These are phyloP conservation scores for Rubia tinctorum DNA, from an alignment of 305 asterid species.

Conservation along the genomic window DNA sequence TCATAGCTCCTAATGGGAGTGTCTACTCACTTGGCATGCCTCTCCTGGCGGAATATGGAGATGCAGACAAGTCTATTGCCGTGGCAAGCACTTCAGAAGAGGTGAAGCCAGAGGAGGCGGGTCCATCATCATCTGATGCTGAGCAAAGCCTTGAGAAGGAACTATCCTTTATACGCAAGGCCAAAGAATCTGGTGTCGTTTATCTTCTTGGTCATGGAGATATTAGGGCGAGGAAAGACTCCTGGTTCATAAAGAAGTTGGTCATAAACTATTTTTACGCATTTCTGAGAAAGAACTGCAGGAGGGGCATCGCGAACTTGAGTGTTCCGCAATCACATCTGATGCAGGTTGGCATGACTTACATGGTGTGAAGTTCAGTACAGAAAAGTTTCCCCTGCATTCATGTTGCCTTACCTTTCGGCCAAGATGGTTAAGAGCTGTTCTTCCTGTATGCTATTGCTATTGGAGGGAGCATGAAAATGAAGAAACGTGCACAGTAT, in stretches of 20 bases:
- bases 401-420: background rate
- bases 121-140: slow-evolving; percentile 45
- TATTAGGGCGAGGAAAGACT: slow-evolving; percentile 91
- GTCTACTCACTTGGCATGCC: slow-evolving; percentile 83
- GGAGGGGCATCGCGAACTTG: slow-evolving; percentile 92
- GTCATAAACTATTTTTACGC: slow-evolving; percentile 90
- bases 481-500: background rate
- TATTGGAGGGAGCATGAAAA: background rate
- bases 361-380: slow-evolving; percentile 67
- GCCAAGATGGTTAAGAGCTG: slow-evolving; percentile 2
- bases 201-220: slow-evolving; percentile 98
- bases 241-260: slow-evolving; percentile 96
- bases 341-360: slow-evolving; percentile 97
- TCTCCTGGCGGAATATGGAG: slow-evolving; percentile 71
- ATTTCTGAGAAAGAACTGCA: slow-evolving; percentile 86
- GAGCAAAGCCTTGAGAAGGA: slow-evolving; percentile 95
- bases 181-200: slow-evolving; percentile 92
- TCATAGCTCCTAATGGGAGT: slow-evolving; percentile 90
- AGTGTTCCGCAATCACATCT: slow-evolving; percentile 88
- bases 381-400: slow-evolving; percentile 1
- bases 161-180: slow-evolving; percentile 78
- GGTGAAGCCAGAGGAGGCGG: slow-evolving; percentile 43
- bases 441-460: background rate
- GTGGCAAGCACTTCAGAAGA: slow-evolving; percentile 50
- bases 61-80: slow-evolving; percentile 39